Evolutionary conservation across 192 early-diverging fungal genomes (phyloP), one percentile per base, ranked within the genome.

Genomic region (Cladochytrium replicatum): DNA sequence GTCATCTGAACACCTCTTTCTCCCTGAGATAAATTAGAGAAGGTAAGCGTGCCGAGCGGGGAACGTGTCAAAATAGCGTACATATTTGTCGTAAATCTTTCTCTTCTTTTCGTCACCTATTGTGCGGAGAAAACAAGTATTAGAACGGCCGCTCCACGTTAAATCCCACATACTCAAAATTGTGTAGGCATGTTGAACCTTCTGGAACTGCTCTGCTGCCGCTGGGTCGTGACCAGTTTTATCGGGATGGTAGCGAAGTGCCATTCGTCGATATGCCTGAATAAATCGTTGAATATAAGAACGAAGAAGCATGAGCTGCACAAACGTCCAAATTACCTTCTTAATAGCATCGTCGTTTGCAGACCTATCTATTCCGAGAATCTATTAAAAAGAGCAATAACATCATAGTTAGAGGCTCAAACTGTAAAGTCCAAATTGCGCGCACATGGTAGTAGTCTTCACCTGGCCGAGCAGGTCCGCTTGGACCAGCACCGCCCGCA

Each of bases 71-170:
- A 17, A 17, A 37, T 4, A 3, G 2, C 50, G 0, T 60, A 65
- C 67, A 61, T 93, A 92, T 54, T 81, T 79, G 69, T 95, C 90
- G 64, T 93, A 98, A 15, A 98, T 78, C 24, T 80, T 55, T 9
- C 91, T 78, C 53, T 86, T 89, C 54, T 93, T 83, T 29, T 49
- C 55, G 46, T 72, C 72, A 23, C 54, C 59, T 68, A 24, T 15
- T 59, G 34, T 63, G 26, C 64, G 59, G n/a, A 31, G 61, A 11
- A 4, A 43, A 0, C 7, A 5, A 27, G 43, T 29, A 11, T n/a
- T 26, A 22, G 34, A 52, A 54, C 30, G 31, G 31, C 29, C 15
- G 31, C 5, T 55, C 41, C 4, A 41, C 46, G 37, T 43, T 41
- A 8, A 29, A 22, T 32, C 42, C 58, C 19, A 58, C 63, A 50